These are phyloP conservation scores for Elaphomyces granulatus DNA, from an alignment of 495 filamentous ascomycete species.

Conservation along the genomic window DNA sequence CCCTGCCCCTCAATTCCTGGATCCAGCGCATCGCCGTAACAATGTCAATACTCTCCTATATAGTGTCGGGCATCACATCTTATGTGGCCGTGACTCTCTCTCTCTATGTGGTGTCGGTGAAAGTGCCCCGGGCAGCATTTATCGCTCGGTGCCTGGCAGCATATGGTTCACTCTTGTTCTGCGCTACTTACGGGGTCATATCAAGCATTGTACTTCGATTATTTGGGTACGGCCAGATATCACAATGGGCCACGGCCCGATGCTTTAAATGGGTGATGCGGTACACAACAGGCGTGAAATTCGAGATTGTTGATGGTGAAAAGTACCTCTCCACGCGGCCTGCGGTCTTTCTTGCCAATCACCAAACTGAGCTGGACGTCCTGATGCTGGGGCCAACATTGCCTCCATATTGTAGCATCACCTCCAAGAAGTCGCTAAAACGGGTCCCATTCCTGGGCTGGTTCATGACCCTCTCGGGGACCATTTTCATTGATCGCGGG, in stretches of 20 bases:
- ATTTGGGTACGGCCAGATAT: slow-evolving; percentile 53
- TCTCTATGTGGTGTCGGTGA: slow-evolving; percentile 43
- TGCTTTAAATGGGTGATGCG: slow-evolving; percentile 74
- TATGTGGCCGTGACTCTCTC: slow-evolving; percentile 40
- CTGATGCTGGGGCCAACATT: slow-evolving; percentile 77
- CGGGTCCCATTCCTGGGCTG: slow-evolving; percentile 80
- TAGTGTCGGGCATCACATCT: slow-evolving; percentile 38
- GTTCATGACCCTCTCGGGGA: slow-evolving; percentile 87
- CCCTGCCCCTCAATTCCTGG: neutral
- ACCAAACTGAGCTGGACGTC: slow-evolving; percentile 91
- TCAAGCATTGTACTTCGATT: slow-evolving; percentile 58
- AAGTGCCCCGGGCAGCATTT: slow-evolving; percentile 47
- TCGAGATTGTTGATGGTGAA: slow-evolving; percentile 55
- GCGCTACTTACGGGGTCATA: slow-evolving; percentile 64
- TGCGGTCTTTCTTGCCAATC: slow-evolving; percentile 83
- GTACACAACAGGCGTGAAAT: slow-evolving; percentile 60
- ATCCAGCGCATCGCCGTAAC: neutral
- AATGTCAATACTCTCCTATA: slow-evolving; percentile 32
- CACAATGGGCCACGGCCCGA: slow-evolving; percentile 74
- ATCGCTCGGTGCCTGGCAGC: slow-evolving; percentile 56
- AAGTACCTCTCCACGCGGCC: slow-evolving; percentile 56
- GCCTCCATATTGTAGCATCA: slow-evolving; percentile 84
- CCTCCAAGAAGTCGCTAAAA: slow-evolving; percentile 76
- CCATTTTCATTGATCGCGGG: slow-evolving; percentile 86
- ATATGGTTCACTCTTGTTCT: slow-evolving; percentile 47